Base-by-base conservation (phyloP, 1,284 basidiomycete species). In the Cryptococcus sp. region DNA sequence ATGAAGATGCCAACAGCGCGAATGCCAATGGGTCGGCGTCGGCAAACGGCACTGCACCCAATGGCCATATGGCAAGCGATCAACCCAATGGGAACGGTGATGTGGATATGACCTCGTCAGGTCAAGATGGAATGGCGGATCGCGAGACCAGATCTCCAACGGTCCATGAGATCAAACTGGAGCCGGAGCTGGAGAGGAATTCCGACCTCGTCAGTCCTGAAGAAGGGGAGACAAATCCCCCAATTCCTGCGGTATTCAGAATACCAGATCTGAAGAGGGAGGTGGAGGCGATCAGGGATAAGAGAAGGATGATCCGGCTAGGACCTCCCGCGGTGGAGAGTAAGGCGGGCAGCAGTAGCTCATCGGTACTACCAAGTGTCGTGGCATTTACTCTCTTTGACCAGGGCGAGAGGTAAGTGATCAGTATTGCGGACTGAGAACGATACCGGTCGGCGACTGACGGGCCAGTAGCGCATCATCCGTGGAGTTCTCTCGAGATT, bases 301-400 rank as follows among this genome's bases (percentile, higher is more conserved):
- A 89, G 31, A 82, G 91, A 66, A 95, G 93, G 78, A 86, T 91
- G 65, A 94, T 97, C 75, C 84, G 88, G 51, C 80, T 96, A 16
- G 93, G 95, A 6, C 89, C 90, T 1, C 58, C 64, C 27, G 54
- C 62, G 8, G 64, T 60, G 38, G 67, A 63, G 16, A 62, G 40
- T 1, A 61, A 65, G 20, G 64, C 57, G 10, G 67, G 57, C 38
- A 65, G 63, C 39, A 59, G 59, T 39, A 55, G 59, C 25, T 27
- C 54, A 6, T 40, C 60, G 39, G 66, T 67, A 22, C 77, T 94
- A 56, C 93, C 94, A 1, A 95, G 92, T 69, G 87, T 96, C 50
- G 94, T 93, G 65, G 87, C 91, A 3, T 96, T 95, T 74, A 96
- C 93, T 2, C 75, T 97, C 35, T 91, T 95, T 73, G 92, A 97